Conservation (phyloP, 2,329 filamentous ascomycete genomes). For the Parastagonospora nodorum region DNA sequence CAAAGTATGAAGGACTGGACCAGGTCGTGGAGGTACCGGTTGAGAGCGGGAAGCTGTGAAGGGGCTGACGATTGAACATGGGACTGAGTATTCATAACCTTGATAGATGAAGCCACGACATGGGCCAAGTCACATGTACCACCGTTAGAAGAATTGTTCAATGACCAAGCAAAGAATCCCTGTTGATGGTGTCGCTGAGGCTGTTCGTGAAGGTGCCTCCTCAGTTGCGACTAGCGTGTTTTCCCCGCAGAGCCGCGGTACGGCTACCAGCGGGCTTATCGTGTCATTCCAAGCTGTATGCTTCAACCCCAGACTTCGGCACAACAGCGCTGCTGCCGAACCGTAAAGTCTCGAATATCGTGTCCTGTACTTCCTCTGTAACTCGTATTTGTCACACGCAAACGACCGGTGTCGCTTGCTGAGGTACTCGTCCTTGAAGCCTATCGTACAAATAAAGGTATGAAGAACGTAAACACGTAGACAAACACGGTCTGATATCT, state of each 20-base stretch:
- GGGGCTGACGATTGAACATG: too few species aligned
- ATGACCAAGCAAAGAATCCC: background rate
- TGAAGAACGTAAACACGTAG: background rate
- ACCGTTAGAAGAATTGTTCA: background rate
- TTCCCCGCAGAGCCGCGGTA: conserved; percentile 25
- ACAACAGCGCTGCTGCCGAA: conserved; percentile 9
- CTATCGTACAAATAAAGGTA: background rate
- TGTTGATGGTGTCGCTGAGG: background rate
- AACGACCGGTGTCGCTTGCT: too few species aligned
- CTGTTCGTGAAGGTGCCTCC: background rate
- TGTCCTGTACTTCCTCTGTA: background rate
- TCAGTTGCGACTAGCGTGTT: background rate
- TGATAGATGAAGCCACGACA: too few species aligned
- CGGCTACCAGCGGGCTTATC: conserved; percentile 32
- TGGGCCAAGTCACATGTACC: too few species aligned
- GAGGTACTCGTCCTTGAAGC: too few species aligned
- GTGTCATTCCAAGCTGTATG: conserved; percentile 21
- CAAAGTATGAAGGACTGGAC: conserved; percentile 82
- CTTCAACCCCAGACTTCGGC: conserved; percentile 21
- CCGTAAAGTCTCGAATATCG: background rate
- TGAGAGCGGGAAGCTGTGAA: conserved; percentile 29
- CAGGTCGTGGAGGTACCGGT: conserved; percentile 78
- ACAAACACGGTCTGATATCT: too few species aligned
- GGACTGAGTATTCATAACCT: too few species aligned
- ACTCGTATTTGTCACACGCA: too few species aligned